Evolutionary conservation across 768 basidiomycete genomes (phyloP), one percentile per base, ranked within the genome.

Genomic region (Cyclocybe cylindracea): DNA sequence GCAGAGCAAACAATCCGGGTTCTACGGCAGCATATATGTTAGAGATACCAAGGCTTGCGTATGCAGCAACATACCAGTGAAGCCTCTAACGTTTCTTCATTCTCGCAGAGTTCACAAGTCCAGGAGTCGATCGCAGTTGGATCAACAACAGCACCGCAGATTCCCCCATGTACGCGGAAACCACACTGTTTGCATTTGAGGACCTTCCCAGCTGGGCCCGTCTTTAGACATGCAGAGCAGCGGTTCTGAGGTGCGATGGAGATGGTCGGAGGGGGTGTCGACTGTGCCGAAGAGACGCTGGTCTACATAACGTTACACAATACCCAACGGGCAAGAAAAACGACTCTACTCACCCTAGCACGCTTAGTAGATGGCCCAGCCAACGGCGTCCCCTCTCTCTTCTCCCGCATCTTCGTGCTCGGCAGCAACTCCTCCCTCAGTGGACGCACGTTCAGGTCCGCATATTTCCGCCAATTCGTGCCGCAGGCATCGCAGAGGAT

Each of bases 391-490:
- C 86, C 90, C 50, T 84, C 76, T 36, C 89, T 78, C 68, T 93
- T 93, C 43, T 82, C 74, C 39, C 79, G 79, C 34, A 74, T 78
- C 56, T 89, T 89, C 29, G 72, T 69, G 2, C 73, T 63, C 0
- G 79, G 72, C 1, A 79, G 61, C 1, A 79, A 73, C 41, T 90
- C 89, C 50, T 92, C 89, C 29, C 89, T 80, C 14, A 84, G 51
- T 7, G 86, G 85, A 38, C 89, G 77, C 19, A 89, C 85, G 59
- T 86, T 91, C 44, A 94, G 74, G 59, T 95, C 93, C 0, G 91
- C 94, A 65, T 97, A 97, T 70, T 95, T 97, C 59, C 94, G 78
- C 88, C 92, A 97, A 57, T 88, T 89, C 40, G 84, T 80, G 10
- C 94, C 94, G 62, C 94, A 97, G 29, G 68, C 77, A 41, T 95